Evolutionary conservation across 768 basidiomycete genomes (phyloP), one percentile per base, ranked within the genome.

Genomic region (Termitomyces sp.): DNA sequence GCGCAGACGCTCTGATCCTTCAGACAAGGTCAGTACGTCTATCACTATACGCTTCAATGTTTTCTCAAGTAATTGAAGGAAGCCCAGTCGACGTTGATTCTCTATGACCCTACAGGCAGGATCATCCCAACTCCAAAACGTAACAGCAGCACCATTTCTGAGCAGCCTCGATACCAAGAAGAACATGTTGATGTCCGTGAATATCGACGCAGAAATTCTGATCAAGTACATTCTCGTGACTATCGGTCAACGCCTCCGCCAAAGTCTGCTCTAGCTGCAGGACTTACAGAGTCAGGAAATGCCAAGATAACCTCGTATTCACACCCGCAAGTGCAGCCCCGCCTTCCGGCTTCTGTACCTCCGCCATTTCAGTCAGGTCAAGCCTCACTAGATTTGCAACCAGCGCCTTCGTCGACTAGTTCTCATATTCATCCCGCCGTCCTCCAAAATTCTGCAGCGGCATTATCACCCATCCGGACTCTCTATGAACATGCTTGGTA

Each of bases 401-500:
- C 26, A 20, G 33, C 33, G 1, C 33, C 53, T 28, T 22, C 54
- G 22, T 10, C 45, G 13, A 29, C n/a, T 2, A 22, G 4, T 4
- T 12, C 48, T 39, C 15, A 52, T 8, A 13, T 58, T 10, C 57
- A 63, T n/a, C 57, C 64, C 10, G 31, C 49, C 7, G 44, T 62
- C 9, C 36, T 55, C 0, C 51, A 57, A 8, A 60, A 55, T 46
- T 52, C 63, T 2, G 54, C 60, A 1, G 22, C 51, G 13, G 65
- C 65, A 2, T 56, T 66, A 2, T 54, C 56, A 0, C 65, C 65
- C 4, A 62, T 64, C 31, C 63, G 61, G 4, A 28, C 42, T 12
- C 61, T 66, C n/a, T 62, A 60, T 44, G 63, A 66, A 26, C 57
- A 64, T 20, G 63, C 58, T 5, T 64, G 65, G 65, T 33, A 57